Conservation (phyloP, 1,284 basidiomycete species). For the Mycena citricolor region DNA sequence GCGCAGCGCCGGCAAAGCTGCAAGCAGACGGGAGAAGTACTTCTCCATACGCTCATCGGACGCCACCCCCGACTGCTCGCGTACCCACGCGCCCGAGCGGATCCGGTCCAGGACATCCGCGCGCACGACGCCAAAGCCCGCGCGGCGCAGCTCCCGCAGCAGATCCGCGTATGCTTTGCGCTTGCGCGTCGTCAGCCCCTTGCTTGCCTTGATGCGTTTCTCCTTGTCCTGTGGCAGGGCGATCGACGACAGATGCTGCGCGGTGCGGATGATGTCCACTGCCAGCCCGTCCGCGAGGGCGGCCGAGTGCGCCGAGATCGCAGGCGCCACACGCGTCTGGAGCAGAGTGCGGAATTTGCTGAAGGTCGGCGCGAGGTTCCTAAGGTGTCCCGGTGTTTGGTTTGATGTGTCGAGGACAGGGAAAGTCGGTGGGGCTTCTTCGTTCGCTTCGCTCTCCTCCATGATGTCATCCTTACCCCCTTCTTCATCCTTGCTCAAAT, state of each 20-base stretch:
- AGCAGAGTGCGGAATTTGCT: constrained; percentile 48
- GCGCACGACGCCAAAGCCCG: constrained; percentile 76
- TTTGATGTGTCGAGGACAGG: constrained; percentile 14
- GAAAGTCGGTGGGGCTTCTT: constrained; percentile 25
- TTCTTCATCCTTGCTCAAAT: constrained; percentile 56
- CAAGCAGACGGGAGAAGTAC: constrained; percentile 75
- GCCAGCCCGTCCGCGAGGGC: constrained; percentile 63
- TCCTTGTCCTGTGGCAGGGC: constrained; percentile 53
- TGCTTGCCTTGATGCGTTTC: constrained; percentile 72
- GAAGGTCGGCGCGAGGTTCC: constrained; percentile 46
- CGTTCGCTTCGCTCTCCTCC: constrained; percentile 43
- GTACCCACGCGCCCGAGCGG: constrained; percentile 62
- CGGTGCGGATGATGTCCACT: constrained; percentile 71
- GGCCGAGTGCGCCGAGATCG: constrained; percentile 40
- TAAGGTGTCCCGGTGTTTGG: constrained; percentile 35
- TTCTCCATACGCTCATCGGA: constrained; percentile 62
- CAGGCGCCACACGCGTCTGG: constrained; percentile 39
- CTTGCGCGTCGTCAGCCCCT: constrained; percentile 81
- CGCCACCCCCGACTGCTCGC: constrained; percentile 50
- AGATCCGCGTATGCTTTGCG: constrained; percentile 91
- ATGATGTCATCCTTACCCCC: too few species aligned
- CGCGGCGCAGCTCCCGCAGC: constrained; percentile 83
- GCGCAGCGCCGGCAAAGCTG: constrained; percentile 70
- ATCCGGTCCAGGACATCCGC: constrained; percentile 71
- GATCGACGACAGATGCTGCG: constrained; percentile 61